Evolutionary conservation across 768 basidiomycete genomes (phyloP).

Genomic region (Mycena maculata): DNA sequence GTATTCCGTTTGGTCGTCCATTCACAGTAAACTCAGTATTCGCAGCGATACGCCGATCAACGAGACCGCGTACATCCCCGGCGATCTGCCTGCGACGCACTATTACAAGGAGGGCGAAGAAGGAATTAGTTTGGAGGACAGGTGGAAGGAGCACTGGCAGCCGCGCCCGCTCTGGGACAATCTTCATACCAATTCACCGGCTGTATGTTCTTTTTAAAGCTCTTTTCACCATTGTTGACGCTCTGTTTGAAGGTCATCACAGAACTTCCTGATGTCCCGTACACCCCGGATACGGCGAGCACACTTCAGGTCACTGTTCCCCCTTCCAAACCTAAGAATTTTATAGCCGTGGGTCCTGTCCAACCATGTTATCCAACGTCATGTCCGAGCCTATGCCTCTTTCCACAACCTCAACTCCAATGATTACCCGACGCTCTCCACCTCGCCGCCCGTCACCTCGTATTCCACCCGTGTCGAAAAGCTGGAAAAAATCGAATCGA

Average conservation of each 20-base stretch:
- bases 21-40: too few relatives aligned
- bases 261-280: conserved; percentile 36
- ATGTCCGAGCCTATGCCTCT: conserved; percentile 48
- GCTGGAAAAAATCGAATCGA: conserved; percentile 42
- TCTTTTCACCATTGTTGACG: background rate
- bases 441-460: conserved; percentile 33
- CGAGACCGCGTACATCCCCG: conserved; percentile 16
- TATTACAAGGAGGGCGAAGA: conserved; percentile 33
- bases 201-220: conserved; percentile 5
- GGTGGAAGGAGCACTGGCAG: conserved; percentile 37
- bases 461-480: conserved; percentile 55
- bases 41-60: conserved; percentile 20
- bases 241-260: conserved; percentile 33
- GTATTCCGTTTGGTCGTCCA: background rate
- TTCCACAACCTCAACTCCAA: conserved; percentile 45
- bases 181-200: conserved; percentile 35
- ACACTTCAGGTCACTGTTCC: background rate
- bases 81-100: conserved; percentile 20
- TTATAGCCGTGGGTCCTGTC: conserved; percentile 36
- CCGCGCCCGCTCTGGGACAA: conserved; percentile 38
- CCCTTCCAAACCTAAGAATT: background rate
- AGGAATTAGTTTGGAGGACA: conserved; percentile 27
- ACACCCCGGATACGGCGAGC: conserved; percentile 33
- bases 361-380: conserved; percentile 37
- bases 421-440: conserved; percentile 36